Evolutionary conservation across 257 asterid species (phyloP).

Genomic region (Solanum tarapatanum): DNA sequence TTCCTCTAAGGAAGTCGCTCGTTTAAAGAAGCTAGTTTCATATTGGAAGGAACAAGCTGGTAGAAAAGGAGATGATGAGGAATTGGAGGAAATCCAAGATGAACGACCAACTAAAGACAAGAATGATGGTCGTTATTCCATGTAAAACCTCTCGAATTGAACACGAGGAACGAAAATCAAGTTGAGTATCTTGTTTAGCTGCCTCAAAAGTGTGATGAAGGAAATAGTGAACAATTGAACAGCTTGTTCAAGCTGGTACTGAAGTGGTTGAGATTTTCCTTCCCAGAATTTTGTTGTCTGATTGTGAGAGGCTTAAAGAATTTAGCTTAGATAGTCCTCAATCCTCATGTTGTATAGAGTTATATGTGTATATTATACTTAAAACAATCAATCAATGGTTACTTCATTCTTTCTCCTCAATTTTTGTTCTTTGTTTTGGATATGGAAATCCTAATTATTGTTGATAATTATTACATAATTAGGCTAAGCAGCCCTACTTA

Average conservation of each 20-base stretch:
- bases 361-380: background rate
- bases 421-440: background rate
- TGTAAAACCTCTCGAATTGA: slow-evolving; percentile 23
- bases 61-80: slow-evolving; percentile 69
- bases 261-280: background rate
- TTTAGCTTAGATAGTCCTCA: background rate
- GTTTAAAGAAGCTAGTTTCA: slow-evolving; percentile 62
- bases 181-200: background rate
- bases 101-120: slow-evolving; percentile 46
- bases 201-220: background rate
- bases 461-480: background rate
- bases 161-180: background rate
- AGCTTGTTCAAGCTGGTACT: background rate
- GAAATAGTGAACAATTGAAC: background rate
- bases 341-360: background rate
- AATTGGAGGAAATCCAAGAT: slow-evolving; percentile 77
- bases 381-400: background rate
- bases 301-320: background rate
- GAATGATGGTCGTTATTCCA: slow-evolving; percentile 57
- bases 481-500: background rate
- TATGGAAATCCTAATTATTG: background rate
- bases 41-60: slow-evolving; percentile 95
- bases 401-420: background rate
- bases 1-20: slow-evolving; percentile 87
- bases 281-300: background rate